A percentile compares a stretch with the other conserved stretches of the same genome.
phyloP scores from a whole-genome alignment of 164 flowering plant genomes.

The Sedum album region DNA sequence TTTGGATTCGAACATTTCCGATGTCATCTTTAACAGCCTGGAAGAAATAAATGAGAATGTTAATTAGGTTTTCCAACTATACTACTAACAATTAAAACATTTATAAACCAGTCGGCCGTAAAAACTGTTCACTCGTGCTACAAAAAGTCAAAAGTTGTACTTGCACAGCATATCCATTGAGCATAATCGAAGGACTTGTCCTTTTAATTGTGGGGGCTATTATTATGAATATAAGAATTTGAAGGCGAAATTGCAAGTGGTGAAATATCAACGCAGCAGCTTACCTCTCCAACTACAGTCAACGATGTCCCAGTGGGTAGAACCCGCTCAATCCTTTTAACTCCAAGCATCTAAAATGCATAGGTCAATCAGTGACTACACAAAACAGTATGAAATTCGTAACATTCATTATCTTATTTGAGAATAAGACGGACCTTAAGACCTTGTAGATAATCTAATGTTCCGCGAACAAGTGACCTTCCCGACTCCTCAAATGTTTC shows the following conservation, averaged over 20 bases:
- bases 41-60: not conserved
- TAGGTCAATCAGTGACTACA: slow-evolving; percentile 9
- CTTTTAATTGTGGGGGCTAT: not conserved
- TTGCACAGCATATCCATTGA: not conserved
- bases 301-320: slow-evolving; percentile 88
- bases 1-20: slow-evolving; percentile 80
- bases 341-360: slow-evolving; percentile 82
- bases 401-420: not conserved
- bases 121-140: not conserved
- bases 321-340: slow-evolving; percentile 85
- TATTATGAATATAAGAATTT: too few relatives aligned
- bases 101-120: not conserved
- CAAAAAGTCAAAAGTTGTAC: not conserved
- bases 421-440: slow-evolving; percentile 62
- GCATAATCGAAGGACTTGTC: not conserved
- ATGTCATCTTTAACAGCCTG: slow-evolving; percentile 94
- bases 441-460: slow-evolving; percentile 90
- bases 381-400: not conserved
- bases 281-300: slow-evolving; percentile 99
- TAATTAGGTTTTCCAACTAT: not conserved
- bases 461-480: slow-evolving; percentile 83
- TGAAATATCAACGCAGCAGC: not conserved
- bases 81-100: not conserved
- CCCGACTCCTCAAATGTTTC: slow-evolving; percentile 96
- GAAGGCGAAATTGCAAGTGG: too few relatives aligned